Evolutionary conservation across 768 basidiomycete species (phyloP).

Genomic region (Lyophyllum semitale): DNA sequence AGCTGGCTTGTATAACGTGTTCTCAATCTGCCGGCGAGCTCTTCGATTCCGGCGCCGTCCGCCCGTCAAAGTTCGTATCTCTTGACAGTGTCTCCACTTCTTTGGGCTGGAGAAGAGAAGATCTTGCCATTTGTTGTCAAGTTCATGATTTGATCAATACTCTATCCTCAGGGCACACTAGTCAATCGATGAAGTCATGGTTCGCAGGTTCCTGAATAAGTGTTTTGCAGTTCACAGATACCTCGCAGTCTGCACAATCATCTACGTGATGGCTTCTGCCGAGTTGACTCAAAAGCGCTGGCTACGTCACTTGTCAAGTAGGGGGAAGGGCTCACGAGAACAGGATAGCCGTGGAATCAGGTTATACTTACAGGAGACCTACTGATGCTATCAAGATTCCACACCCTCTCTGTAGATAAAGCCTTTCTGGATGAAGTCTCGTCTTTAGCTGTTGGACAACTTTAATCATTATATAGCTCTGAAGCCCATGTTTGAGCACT

Average conservation of each 20-base stretch:
- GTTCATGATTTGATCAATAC: constrained; percentile 11
- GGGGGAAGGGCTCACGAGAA: constrained; percentile 7
- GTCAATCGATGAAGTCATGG: constrained; percentile 4
- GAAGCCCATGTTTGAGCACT: neutral
- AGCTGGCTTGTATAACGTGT: constrained; percentile 10
- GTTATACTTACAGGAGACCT: neutral
- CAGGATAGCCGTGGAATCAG: neutral
- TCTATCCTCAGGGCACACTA: constrained; percentile 1
- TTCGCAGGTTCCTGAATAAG: neutral
- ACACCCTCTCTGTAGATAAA: neutral
- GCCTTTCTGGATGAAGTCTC: too few relatives aligned
- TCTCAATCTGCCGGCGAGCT: constrained; percentile 1
- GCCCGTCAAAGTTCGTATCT: constrained; percentile 8
- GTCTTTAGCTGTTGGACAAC: neutral
- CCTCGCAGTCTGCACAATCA: too few relatives aligned
- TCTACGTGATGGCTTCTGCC: neutral
- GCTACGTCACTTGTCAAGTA: constrained; percentile 16
- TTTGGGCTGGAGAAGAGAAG: constrained; percentile 17
- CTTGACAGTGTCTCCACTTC: constrained; percentile 11
- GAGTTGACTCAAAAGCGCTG: constrained; percentile 4
- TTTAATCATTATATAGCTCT: too few relatives aligned
- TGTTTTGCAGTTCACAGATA: too few relatives aligned
- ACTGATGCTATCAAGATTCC: neutral
- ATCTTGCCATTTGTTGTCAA: constrained; percentile 8
- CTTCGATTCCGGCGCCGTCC: constrained; percentile 12